phyloP scores from a whole-genome alignment of 352 stramenopile species.

The Pythium chondricola region DNA sequence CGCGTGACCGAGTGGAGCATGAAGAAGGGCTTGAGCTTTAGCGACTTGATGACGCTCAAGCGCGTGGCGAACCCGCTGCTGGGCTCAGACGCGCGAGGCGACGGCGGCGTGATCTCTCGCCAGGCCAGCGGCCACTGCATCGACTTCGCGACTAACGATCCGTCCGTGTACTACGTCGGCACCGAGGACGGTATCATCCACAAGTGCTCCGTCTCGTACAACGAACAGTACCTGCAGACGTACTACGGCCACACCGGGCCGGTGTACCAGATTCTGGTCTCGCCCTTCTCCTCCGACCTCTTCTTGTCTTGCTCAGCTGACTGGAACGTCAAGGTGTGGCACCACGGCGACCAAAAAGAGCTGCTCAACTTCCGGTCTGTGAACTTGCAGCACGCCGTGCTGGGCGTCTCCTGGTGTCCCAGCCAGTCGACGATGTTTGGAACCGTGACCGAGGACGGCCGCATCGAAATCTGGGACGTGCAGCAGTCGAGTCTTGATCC shows the following conservation, averaged over 20 bases:
- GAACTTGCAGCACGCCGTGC: constrained; percentile 72
- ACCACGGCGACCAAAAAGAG: constrained; percentile 44
- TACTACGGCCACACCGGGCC: constrained; percentile 85
- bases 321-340: constrained; percentile 88
- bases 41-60: constrained; percentile 89
- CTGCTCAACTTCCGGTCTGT: constrained; percentile 71
- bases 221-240: constrained; percentile 91
- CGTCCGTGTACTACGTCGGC: constrained; percentile 85
- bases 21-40: constrained; percentile 88
- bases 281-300: constrained; percentile 75
- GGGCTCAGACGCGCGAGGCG: constrained; percentile 52
- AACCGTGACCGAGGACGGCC: constrained; percentile 82
- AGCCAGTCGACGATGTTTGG: constrained; percentile 79
- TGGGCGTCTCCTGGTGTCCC: constrained; percentile 85
- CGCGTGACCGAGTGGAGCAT: constrained; percentile 91
- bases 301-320: constrained; percentile 89
- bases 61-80: constrained; percentile 63
- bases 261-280: constrained; percentile 86
- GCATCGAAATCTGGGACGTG: constrained; percentile 91
- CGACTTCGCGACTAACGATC: constrained; percentile 78
- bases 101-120: constrained; percentile 81
- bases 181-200: constrained; percentile 91
- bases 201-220: constrained; percentile 91
- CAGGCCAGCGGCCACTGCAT: constrained; percentile 85
- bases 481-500: constrained; percentile 78